A percentile compares a stretch with the other conserved stretches of the same genome.
These are phyloP conservation scores for Leptographium wingfieldii DNA, from an alignment of 2,329 filamentous ascomycete species.

Conservation along the genomic window DNA sequence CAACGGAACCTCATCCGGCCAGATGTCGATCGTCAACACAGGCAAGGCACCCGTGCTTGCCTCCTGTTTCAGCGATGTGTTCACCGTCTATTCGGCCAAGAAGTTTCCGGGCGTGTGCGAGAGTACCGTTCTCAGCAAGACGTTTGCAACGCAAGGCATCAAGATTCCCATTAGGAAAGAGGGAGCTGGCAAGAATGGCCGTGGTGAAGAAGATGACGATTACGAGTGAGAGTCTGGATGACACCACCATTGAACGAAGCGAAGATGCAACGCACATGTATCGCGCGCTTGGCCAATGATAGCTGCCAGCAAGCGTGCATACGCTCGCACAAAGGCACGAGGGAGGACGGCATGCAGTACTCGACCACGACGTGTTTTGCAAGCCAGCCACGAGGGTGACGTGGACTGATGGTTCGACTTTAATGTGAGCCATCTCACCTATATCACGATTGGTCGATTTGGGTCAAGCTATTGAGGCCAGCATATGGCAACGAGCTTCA, in stretches of 20 bases:
- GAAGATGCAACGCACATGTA: neutral
- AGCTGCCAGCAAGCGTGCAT: neutral
- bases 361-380: neutral
- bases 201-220: slow-evolving; percentile 39
- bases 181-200: slow-evolving; percentile 37
- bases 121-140: slow-evolving; percentile 80
- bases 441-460: neutral
- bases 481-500: neutral
- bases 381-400: neutral
- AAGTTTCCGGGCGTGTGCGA: slow-evolving; percentile 97
- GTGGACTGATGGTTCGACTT: neutral
- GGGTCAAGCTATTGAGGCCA: neutral
- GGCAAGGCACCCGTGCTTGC: slow-evolving; percentile 73
- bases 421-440: neutral
- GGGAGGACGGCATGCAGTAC: neutral
- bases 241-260: neutral
- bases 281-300: neutral
- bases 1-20: slow-evolving; percentile 24
- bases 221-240: slow-evolving; percentile 5
- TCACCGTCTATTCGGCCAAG: slow-evolving; percentile 93
- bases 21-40: slow-evolving; percentile 47
- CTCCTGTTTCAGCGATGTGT: slow-evolving; percentile 73
- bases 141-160: slow-evolving; percentile 85
- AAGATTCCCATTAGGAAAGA: slow-evolving; percentile 96
- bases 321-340: neutral